Base-by-base conservation (phyloP, 2,329 filamentous ascomycete genomes). In the Knufia fluminis region DNA sequence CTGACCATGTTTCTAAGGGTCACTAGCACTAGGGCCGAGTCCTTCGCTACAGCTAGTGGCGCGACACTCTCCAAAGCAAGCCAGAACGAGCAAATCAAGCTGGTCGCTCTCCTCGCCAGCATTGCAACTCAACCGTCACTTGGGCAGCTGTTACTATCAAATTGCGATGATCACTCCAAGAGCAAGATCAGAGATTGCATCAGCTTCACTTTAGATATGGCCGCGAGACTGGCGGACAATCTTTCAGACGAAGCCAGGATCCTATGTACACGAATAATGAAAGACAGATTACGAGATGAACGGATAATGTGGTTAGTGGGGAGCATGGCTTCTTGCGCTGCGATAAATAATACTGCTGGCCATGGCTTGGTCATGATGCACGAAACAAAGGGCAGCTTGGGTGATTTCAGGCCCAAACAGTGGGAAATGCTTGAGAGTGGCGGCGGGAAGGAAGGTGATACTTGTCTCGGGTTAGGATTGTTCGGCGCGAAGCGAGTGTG, bases 221-320 rank as follows among this genome's bases (percentile, higher is more conserved):
- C 70, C 9, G 65, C 69, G 8, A 65, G 66, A 9, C 60, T 73
- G 3, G 62, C 70, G 24, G 71, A 74, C 49, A 62, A 64, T 14
- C 64, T 72, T 47, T 64, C 68, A 14, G 68, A 72, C 33, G 70
- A 73, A 44, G 61, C 64, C 20, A 67, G 68, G 10, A 58, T 66
- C 14, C 65, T 70, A 45, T 70, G 69, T 48, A 62, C 62, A 10
- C 65, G 67, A 17, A 66, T 70, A 33, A 58, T 72, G 26, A 68
- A 63, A 47, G 71, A 72, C 35, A 59, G 55, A 45, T 35, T 60
- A 14, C 47, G 40, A 22, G 47, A 50, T 39, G 49, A 35, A 17
- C 46, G 53, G 23, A 46, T 57, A 12, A 36, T 23, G 39, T 54
- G 56, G 33, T 42, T 59, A 24, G 54, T 59, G 36, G 57, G 57